Conservation (phyloP, 345 rosid species). For the Barbarea vulgaris region DNA sequence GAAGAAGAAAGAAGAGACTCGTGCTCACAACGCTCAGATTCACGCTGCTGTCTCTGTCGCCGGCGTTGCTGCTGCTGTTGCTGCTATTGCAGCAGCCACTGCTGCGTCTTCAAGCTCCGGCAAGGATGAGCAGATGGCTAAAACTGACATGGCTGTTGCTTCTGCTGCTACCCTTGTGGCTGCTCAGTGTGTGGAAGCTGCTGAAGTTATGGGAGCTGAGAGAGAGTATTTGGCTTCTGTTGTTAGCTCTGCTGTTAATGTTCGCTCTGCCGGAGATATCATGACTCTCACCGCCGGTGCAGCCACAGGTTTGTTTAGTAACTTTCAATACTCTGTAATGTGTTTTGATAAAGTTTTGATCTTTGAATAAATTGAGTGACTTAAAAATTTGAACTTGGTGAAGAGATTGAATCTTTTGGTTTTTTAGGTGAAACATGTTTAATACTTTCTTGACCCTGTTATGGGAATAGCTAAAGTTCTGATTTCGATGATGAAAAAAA, state of each 20-base stretch:
- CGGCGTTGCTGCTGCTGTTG: conserved; percentile 85
- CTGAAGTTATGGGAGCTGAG: conserved; percentile 91
- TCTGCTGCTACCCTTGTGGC: conserved; percentile 85
- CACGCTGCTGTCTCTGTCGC: conserved; percentile 85
- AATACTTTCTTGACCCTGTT: neutral
- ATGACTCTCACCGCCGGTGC: conserved; percentile 91
- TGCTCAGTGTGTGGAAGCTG: conserved; percentile 88
- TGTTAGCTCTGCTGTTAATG: conserved; percentile 79
- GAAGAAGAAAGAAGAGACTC: conserved; percentile 83
- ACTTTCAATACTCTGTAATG: neutral
- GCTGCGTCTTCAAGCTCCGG: conserved; percentile 68
- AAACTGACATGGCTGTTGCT: conserved; percentile 85
- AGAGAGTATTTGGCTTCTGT: conserved; percentile 78
- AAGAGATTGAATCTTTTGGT: no score
- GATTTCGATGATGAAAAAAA: conserved; percentile 2
- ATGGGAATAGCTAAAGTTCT: conserved; percentile 7
- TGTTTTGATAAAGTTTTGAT: neutral
- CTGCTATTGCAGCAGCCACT: conserved; percentile 81
- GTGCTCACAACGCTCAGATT: conserved; percentile 85
- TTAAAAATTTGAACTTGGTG: no score
- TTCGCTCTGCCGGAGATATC: conserved; percentile 79
- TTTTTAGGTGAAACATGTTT: neutral
- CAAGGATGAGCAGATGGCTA: conserved; percentile 83
- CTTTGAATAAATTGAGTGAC: no score
- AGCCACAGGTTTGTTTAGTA: conserved; percentile 74